A percentile compares a stretch with the other conserved stretches of the same genome.
Evolutionary conservation across 495 filamentous ascomycete genomes (phyloP).

Genomic region (Sordaria brevicollis): DNA sequence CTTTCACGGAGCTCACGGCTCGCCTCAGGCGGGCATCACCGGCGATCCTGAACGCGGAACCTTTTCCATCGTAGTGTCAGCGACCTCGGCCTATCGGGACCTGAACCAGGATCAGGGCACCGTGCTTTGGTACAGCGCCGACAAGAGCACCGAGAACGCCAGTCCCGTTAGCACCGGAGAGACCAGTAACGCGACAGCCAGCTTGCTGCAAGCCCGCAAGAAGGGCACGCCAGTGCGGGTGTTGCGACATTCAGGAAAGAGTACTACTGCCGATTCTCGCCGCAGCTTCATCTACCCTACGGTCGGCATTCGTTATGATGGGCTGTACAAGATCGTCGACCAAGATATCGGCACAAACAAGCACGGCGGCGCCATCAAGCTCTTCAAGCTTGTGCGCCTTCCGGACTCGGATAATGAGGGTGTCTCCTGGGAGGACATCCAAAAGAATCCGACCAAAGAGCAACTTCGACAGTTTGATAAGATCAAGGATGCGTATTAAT

Average conservation of each 20-base stretch:
- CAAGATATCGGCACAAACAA: constrained; percentile 1
- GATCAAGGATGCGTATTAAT: constrained; percentile 3
- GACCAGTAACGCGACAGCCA: constrained; percentile 21
- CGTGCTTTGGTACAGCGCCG: constrained; percentile 36
- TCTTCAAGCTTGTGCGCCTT: constrained; percentile 33
- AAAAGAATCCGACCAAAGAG: neutral
- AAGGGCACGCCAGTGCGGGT: constrained; percentile 33
- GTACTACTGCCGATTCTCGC: constrained; percentile 5
- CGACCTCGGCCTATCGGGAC: constrained; percentile 29
- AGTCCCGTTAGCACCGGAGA: constrained; percentile 7
- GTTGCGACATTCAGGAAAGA: constrained; percentile 24
- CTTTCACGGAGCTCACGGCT: constrained; percentile 41
- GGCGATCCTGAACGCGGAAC: constrained; percentile 28
- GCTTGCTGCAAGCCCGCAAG: constrained; percentile 22
- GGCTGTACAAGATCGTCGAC: constrained; percentile 34
- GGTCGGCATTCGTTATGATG: constrained; percentile 42
- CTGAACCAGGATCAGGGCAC: constrained; percentile 36
- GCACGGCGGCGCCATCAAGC: constrained; percentile 24
- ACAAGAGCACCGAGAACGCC: constrained; percentile 20
- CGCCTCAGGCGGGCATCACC: constrained; percentile 32
- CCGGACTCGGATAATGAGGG: constrained; percentile 12
- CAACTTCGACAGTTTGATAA: neutral
- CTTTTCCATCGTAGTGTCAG: constrained; percentile 34
- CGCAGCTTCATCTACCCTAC: constrained; percentile 10
- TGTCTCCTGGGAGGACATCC: neutral